Evolutionary conservation across 2,329 filamentous ascomycete species (phyloP).

Genomic region (Talaromyces amestolkiae): DNA sequence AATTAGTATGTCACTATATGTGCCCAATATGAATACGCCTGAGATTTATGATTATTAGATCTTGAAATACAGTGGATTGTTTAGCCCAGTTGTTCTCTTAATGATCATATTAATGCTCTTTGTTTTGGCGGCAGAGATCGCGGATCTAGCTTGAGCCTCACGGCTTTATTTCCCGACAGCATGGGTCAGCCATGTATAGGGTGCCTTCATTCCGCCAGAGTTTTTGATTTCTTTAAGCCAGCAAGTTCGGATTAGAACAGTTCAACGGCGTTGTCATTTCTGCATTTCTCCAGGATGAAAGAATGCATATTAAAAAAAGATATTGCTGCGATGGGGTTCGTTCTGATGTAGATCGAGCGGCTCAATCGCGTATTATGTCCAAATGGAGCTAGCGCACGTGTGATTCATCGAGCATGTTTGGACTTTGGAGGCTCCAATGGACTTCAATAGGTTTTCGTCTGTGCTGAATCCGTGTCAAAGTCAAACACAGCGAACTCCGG

Average conservation of each 20-base stretch:
- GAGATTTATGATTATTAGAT: not conserved
- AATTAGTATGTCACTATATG: not conserved
- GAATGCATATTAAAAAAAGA: not conserved
- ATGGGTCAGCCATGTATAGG: not conserved
- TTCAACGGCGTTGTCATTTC: not conserved
- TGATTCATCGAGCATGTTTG: not conserved
- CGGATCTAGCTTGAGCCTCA: not conserved
- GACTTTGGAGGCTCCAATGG: not conserved
- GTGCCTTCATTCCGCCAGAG: not conserved
- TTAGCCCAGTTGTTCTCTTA: not conserved
- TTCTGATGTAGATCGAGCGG: not conserved
- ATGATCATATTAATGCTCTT: not conserved
- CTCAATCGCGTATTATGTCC: conserved; percentile 2
- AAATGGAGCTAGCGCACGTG: not conserved
- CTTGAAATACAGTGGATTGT: not conserved
- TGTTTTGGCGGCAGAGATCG: not conserved
- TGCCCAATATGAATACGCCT: not conserved
- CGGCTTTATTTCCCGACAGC: not conserved
- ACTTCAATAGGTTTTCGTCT: not conserved
- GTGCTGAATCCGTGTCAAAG: not conserved
- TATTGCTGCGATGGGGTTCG: not conserved
- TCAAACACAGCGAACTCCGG: not conserved
- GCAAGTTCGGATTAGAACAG: not conserved
- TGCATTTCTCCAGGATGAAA: not conserved
- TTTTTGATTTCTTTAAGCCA: not conserved